phyloP scores from a whole-genome alignment of 139 green algal genomes.

The Astrephomene gubernaculifera region DNA sequence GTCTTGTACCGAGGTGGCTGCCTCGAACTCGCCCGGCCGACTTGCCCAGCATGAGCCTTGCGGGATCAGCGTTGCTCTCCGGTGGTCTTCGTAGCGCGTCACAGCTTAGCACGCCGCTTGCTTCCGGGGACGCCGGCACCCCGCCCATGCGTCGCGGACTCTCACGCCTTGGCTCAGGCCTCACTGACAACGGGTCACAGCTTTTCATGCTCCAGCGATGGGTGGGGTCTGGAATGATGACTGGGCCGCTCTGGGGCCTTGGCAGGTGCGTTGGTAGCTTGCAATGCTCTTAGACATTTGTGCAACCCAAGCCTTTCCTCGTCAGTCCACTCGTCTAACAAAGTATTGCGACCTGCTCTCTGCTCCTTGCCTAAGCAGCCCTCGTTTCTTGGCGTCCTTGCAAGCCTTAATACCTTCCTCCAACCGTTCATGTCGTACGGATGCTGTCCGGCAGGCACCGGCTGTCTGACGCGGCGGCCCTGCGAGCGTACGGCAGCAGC shows the following conservation, averaged over 20 bases:
- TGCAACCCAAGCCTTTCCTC: no score
- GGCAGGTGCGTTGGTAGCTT: not conserved
- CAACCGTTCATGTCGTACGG: no score
- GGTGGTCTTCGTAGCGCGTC: not conserved
- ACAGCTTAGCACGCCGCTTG: not conserved
- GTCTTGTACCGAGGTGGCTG: not conserved
- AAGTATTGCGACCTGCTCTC: no score
- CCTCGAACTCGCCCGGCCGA: not conserved
- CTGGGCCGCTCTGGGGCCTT: not conserved
- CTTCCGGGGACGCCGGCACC: not conserved
- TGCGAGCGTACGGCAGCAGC: no score
- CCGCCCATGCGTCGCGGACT: constrained; percentile 24
- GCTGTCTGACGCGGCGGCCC: no score
- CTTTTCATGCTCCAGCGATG: not conserved
- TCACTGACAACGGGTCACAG: not conserved
- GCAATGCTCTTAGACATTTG: no score
- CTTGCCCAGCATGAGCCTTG: constrained; percentile 27
- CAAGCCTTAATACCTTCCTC: no score
- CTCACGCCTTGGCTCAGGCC: not conserved
- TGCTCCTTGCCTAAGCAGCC: no score
- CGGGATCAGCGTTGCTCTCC: constrained; percentile 2
- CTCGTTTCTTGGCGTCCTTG: no score
- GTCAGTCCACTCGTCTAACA: no score
- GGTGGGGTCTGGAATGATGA: not conserved
- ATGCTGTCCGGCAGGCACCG: no score